phyloP scores from a whole-genome alignment of 306 rosid species.

The Rubus idaeus region DNA sequence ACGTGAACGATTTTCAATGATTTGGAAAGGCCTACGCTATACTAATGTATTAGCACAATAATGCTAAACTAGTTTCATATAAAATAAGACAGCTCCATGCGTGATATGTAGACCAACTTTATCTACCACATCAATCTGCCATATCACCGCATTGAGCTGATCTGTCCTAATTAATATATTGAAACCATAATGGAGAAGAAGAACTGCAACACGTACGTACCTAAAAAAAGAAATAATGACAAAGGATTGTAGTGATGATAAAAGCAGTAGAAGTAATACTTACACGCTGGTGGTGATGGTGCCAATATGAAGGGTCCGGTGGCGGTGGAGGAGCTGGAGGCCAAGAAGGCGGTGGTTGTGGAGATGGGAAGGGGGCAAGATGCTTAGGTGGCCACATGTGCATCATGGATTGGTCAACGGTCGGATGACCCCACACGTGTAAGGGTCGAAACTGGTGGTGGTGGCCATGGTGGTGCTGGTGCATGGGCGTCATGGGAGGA shows the following conservation, averaged over 20 bases:
- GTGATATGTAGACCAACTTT: background rate
- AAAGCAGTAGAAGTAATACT: slow-evolving; percentile 1
- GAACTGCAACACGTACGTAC: background rate
- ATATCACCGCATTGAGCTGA: background rate
- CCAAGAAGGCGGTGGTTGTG: slow-evolving; percentile 40
- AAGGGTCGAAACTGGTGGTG: slow-evolving; percentile 74
- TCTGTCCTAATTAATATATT: background rate
- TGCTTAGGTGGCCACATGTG: slow-evolving; percentile 64
- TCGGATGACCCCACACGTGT: slow-evolving; percentile 97
- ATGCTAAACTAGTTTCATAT: background rate
- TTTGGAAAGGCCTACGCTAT: background rate
- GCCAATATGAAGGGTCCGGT: slow-evolving; percentile 64
- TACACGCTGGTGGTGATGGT: slow-evolving; percentile 58
- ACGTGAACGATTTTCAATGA: background rate
- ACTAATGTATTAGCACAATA: background rate
- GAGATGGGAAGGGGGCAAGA: slow-evolving; percentile 31
- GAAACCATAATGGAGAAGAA: background rate
- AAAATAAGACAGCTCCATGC: background rate
- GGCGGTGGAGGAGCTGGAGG: slow-evolving; percentile 38
- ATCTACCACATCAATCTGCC: too few relatives aligned
- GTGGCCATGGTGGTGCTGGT: slow-evolving; percentile 9
- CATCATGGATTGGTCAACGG: slow-evolving; percentile 58
- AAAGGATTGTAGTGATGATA: background rate
- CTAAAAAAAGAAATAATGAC: background rate
- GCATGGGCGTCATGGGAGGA: slow-evolving; percentile 45